Conservation (phyloP, 2,329 filamentous ascomycete genomes). For the Trichoderma sp. region DNA sequence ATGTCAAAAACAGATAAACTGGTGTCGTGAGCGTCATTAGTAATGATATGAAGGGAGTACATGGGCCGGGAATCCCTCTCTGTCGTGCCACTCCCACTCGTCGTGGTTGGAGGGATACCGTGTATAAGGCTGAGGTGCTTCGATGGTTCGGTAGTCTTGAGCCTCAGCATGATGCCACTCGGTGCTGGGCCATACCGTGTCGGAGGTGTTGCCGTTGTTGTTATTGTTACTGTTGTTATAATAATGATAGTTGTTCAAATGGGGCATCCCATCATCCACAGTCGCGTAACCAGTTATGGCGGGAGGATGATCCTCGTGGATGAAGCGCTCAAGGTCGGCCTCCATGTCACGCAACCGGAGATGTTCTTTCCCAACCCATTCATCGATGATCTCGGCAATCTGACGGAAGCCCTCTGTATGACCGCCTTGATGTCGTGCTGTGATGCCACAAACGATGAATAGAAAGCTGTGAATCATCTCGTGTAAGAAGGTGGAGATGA, state of each 20-base stretch:
- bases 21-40: neutral
- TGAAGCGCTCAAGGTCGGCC: conserved; percentile 58
- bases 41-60: neutral
- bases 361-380: conserved; percentile 56
- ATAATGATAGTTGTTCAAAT: neutral
- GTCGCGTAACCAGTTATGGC: neutral
- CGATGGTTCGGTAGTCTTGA: conserved; percentile 10
- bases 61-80: conserved; percentile 33
- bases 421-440: conserved; percentile 54
- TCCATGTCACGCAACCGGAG: conserved; percentile 59
- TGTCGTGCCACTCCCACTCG: conserved; percentile 37
- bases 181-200: conserved; percentile 5
- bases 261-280: neutral
- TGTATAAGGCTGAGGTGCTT: conserved; percentile 15
- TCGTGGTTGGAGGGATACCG: conserved; percentile 18
- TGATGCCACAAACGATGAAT: conserved; percentile 60
- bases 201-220: neutral
- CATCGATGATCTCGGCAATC: conserved; percentile 60
- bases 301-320: conserved; percentile 25
- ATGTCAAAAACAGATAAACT: neutral
- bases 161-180: conserved; percentile 7
- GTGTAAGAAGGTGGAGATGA: conserved; percentile 64
- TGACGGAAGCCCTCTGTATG: conserved; percentile 59
- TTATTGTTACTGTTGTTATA: neutral
- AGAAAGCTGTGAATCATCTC: conserved; percentile 67